These are phyloP conservation scores for Vachellia pachyceras DNA, from an alignment of 306 rosid species.

Conservation along the genomic window DNA sequence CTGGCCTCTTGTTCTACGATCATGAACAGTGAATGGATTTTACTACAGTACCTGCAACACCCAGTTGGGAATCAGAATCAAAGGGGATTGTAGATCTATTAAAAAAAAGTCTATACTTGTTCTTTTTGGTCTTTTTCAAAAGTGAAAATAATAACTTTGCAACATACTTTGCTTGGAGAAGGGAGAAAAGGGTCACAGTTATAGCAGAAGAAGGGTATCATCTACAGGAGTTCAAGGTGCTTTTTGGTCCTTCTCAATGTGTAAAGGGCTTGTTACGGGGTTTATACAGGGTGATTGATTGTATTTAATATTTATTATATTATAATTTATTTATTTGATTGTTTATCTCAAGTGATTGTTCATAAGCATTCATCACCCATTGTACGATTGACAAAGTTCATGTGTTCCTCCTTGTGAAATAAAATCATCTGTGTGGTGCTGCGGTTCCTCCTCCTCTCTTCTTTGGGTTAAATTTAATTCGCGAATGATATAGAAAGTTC, in stretches of 20 bases:
- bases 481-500: neutral
- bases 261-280: conserved; percentile 36
- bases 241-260: conserved; percentile 41
- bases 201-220: neutral
- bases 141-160: conserved; percentile 36
- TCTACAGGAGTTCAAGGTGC: conserved; percentile 24
- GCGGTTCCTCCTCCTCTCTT: conserved; percentile 30
- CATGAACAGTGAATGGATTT: neutral
- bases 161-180: conserved; percentile 44
- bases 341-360: conserved; percentile 31
- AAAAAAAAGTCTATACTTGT: conserved; percentile 2
- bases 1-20: conserved; percentile 6
- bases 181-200: neutral
- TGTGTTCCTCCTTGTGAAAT: conserved; percentile 11
- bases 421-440: conserved; percentile 20
- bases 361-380: conserved; percentile 29
- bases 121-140: conserved; percentile 25
- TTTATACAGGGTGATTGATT: conserved; percentile 30
- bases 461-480: neutral
- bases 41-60: neutral
- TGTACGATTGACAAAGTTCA: neutral
- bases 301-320: conserved; percentile 22
- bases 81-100: conserved; percentile 32
- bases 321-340: neutral
- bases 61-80: conserved; percentile 31